Percentiles rank a stretch among this genome's conserved stretches.
These are phyloP conservation scores for Cercospora janseana DNA, from an alignment of 2,329 filamentous ascomycete genomes.

Conservation along the genomic window DNA sequence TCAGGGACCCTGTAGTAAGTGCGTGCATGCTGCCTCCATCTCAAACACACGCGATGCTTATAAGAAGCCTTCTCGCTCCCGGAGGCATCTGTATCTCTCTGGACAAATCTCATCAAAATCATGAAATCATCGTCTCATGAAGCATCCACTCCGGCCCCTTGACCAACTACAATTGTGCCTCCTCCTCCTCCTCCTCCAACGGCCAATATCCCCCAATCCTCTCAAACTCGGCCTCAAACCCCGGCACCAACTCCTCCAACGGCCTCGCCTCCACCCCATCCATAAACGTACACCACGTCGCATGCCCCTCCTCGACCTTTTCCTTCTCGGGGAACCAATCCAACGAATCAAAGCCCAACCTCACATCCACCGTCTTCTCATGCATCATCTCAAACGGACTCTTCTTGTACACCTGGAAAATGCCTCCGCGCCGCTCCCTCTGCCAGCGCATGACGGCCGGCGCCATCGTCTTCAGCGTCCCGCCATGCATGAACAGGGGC, in stretches of 20 bases:
- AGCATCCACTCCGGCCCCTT: too few species aligned
- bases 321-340: constrained; percentile 21
- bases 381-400: constrained; percentile 22
- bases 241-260: constrained; percentile 29
- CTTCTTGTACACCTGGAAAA: constrained; percentile 37
- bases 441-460: constrained; percentile 32
- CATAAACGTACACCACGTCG: constrained; percentile 30
- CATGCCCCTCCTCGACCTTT: constrained; percentile 15
- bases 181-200: constrained; percentile 14
- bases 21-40: too few species aligned
- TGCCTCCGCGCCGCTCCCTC: constrained; percentile 29
- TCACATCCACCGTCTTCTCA: constrained; percentile 17
- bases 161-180: too few species aligned
- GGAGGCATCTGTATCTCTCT: too few species aligned
- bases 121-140: neutral
- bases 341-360: constrained; percentile 21
- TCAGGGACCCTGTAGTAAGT: too few species aligned
- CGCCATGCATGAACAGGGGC: constrained; percentile 39
- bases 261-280: constrained; percentile 25
- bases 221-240: constrained; percentile 27
- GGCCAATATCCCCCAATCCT: constrained; percentile 34
- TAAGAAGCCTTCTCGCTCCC: too few species aligned
- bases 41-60: too few species aligned
- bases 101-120: too few species aligned
- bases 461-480: constrained; percentile 35